Evolutionary conservation across 345 rosid genomes (phyloP), one percentile per base, ranked within the genome.

Genomic region (Turritis glabra): DNA sequence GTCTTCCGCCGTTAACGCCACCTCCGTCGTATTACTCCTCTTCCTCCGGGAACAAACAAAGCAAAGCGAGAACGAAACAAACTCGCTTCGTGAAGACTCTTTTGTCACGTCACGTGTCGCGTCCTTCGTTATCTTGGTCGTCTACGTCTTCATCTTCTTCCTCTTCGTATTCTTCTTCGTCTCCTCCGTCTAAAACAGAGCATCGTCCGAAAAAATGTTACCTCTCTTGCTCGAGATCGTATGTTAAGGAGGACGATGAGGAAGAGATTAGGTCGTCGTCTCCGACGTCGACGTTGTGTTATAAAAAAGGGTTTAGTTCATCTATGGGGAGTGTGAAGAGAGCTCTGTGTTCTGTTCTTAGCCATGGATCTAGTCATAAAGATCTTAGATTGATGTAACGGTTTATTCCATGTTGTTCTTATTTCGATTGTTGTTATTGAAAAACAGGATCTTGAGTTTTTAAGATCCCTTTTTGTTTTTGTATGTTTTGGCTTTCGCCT

Each of bases 1-100:
- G 75, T 14, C 89, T 80, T 9, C 92, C 88, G 17, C 89, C 93
- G 2, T 65, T 83, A 23, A 83, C 92, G 0, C 89, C 93, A 0
- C 89, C 90, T 54, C 93, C 89, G 11, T 87, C 87, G 0, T 81
- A 72, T 59, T 62, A 74, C 48, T 84, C 85, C 1, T 53, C 66
- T 4, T 79, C 83, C 21, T 40, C 72, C n/a, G 44, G 19, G 58
- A 73, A 27, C n/a, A 76, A 60, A 33, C 65, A 54, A 12, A 51
- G 53, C 2, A 51, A 41, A 41, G 11, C 6, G 1, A 71, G 65
- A 76, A 62, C 66, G 10, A 84, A 74, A 40, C 79, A 60, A 2
- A 73, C 64, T 21, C 68, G 78, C 26, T 38, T 82, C 3, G 67
- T 77, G 62, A 70, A 64, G 72, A 48, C 67, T 33, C 3, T 77